Evolutionary conservation across 2,329 filamentous ascomycete species (phyloP).

Genomic region (Beauveria asiatica): DNA sequence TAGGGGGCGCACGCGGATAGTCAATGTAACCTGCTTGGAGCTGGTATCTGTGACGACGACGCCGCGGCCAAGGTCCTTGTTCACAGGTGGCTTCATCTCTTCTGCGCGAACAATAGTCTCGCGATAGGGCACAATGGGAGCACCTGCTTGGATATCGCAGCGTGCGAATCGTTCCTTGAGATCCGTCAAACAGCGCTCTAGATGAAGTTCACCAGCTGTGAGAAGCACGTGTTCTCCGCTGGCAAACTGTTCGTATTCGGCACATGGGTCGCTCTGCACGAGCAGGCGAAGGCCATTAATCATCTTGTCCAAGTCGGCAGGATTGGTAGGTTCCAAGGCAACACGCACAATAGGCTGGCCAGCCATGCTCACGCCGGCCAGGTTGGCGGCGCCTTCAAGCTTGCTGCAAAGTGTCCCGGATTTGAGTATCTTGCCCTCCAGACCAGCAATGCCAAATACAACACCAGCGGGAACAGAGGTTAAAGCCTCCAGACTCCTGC

Average conservation of each 20-base stretch:
- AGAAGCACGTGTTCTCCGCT: slow-evolving; percentile 93
- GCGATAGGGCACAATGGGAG: slow-evolving; percentile 89
- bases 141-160: slow-evolving; percentile 90
- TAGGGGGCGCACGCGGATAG: slow-evolving; percentile 69
- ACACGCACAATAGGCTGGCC: slow-evolving; percentile 92
- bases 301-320: slow-evolving; percentile 89
- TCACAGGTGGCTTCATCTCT: slow-evolving; percentile 85
- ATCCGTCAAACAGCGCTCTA: slow-evolving; percentile 90
- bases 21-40: slow-evolving; percentile 77
- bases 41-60: slow-evolving; percentile 66
- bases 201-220: slow-evolving; percentile 87
- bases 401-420: slow-evolving; percentile 89
- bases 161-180: slow-evolving; percentile 84
- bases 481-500: slow-evolving; percentile 74
- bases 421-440: slow-evolving; percentile 91
- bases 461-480: slow-evolving; percentile 84
- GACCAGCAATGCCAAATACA: slow-evolving; percentile 87
- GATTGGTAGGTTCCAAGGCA: slow-evolving; percentile 86
- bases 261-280: slow-evolving; percentile 91
- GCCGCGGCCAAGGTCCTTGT: slow-evolving; percentile 79
- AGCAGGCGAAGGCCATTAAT: slow-evolving; percentile 77
- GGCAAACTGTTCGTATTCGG: slow-evolving; percentile 85
- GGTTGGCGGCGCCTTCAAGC: slow-evolving; percentile 76
- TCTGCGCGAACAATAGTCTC: slow-evolving; percentile 82
- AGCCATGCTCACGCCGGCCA: slow-evolving; percentile 73